A percentile compares a stretch with the other conserved stretches of the same genome.
Conservation (phyloP, 1,139 yeast species). For the Blastobotrys buckinghamii region DNA sequence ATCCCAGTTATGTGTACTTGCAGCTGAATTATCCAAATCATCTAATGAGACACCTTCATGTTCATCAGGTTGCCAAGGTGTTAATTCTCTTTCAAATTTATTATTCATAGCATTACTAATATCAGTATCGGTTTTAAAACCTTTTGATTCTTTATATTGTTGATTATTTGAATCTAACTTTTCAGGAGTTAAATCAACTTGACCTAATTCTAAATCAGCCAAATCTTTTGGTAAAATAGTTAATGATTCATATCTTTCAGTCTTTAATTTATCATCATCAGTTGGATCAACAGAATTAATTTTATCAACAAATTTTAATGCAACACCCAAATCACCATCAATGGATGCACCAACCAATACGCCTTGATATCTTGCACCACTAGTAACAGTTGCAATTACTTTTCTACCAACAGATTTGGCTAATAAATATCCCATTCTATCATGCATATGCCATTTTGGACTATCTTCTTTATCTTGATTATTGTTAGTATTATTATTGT, state of each 20-base stretch:
- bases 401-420: conserved; percentile 53
- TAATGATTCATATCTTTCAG: conserved; percentile 41
- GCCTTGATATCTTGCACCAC: conserved; percentile 62
- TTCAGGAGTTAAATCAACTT: conserved; percentile 38
- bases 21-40: conserved; percentile 35
- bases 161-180: conserved; percentile 6
- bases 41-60: conserved; percentile 32
- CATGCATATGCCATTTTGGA: conserved; percentile 36
- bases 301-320: conserved; percentile 47
- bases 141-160: conserved; percentile 11
- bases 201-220: conserved; percentile 50
- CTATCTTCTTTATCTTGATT: conserved; percentile 2
- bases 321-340: conserved; percentile 43
- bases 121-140: conserved; percentile 79
- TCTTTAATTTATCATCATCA: conserved; percentile 33
- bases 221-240: conserved; percentile 56
- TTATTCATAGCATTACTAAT: conserved; percentile 46
- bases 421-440: conserved; percentile 45
- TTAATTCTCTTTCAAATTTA: conserved; percentile 60
- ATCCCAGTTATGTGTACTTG: conserved; percentile 55
- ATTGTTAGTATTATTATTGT: not conserved
- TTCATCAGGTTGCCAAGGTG: conserved; percentile 80
- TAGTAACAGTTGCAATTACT: conserved; percentile 52
- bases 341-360: conserved; percentile 43
- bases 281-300: conserved; percentile 36